Conservation (phyloP, 2,329 filamentous ascomycete species). For the Beauveria sp. region DNA sequence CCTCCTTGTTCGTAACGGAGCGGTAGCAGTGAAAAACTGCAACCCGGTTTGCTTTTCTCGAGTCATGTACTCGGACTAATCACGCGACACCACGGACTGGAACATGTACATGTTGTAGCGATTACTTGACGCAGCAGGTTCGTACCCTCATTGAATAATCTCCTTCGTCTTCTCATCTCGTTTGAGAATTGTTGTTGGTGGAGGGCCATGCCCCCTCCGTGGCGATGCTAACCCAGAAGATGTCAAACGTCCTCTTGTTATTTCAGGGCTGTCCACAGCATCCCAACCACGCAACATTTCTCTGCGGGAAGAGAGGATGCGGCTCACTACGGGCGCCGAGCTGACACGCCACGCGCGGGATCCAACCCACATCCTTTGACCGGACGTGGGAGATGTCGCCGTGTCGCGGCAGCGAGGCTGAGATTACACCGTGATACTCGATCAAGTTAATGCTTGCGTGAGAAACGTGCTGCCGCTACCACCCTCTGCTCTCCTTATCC, state of each 20-base stretch:
- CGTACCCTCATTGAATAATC: constrained; percentile 30
- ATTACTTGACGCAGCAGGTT: constrained; percentile 28
- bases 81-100: not conserved
- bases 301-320: constrained; percentile 35
- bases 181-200: constrained; percentile 7
- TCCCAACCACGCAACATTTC: not conserved
- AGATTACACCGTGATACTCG: constrained; percentile 95
- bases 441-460: constrained; percentile 99
- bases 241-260: not conserved
- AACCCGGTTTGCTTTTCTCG: not conserved
- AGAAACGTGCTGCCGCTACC: constrained; percentile 90
- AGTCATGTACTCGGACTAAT: not conserved
- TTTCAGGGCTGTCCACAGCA: not conserved
- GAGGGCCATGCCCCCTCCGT: not conserved
- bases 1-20: constrained; percentile 41
- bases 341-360: constrained; percentile 38
- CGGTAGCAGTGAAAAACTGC: constrained; percentile 46
- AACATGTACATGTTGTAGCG: not conserved
- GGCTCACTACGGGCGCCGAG: constrained; percentile 84
- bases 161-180: constrained; percentile 28
- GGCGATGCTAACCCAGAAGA: constrained; percentile 15
- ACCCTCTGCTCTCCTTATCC: constrained; percentile 26
- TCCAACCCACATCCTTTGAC: constrained; percentile 40
- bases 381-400: constrained; percentile 30
- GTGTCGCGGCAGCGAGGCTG: constrained; percentile 59